phyloP scores from a whole-genome alignment of 176 grass and related monocot genomes.

The Lolium rigidum region DNA sequence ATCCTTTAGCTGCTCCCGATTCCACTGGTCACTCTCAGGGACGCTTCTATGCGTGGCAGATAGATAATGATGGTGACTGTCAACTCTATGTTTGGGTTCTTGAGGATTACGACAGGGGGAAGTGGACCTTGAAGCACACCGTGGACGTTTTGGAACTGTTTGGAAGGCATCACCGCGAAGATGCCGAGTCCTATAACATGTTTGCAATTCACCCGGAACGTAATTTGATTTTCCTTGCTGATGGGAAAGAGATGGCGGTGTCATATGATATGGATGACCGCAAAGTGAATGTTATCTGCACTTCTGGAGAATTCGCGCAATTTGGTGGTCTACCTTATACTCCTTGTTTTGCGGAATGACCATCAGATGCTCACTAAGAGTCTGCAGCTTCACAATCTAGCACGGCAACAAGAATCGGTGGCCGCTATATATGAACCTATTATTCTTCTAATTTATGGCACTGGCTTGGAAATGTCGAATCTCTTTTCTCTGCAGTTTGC shows the following conservation, averaged over 20 bases:
- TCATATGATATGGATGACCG: slow-evolving; percentile 10
- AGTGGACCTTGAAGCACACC: neutral
- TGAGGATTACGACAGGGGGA: neutral
- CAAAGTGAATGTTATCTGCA: neutral
- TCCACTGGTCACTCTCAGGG: neutral
- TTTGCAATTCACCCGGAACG: neutral
- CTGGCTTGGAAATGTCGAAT: neutral
- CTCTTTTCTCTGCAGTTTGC: neutral
- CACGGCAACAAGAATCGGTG: neutral
- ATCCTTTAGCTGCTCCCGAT: too few relatives aligned
- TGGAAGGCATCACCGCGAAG: neutral
- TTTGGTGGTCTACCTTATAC: neutral
- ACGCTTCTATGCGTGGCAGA: neutral
- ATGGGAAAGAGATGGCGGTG: neutral
- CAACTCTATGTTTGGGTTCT: neutral
- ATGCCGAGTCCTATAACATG: neutral
- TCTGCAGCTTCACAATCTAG: slow-evolving; percentile 4
- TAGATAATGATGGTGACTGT: neutral
- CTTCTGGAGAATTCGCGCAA: neutral
- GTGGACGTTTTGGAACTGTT: neutral
- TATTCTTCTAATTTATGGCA: neutral
- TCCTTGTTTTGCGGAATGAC: neutral
- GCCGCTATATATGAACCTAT: neutral
- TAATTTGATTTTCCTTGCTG: slow-evolving; percentile 11
- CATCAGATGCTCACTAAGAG: neutral